phyloP scores from a whole-genome alignment of 106 monocot species.

The Apostasia shenzhenica region DNA sequence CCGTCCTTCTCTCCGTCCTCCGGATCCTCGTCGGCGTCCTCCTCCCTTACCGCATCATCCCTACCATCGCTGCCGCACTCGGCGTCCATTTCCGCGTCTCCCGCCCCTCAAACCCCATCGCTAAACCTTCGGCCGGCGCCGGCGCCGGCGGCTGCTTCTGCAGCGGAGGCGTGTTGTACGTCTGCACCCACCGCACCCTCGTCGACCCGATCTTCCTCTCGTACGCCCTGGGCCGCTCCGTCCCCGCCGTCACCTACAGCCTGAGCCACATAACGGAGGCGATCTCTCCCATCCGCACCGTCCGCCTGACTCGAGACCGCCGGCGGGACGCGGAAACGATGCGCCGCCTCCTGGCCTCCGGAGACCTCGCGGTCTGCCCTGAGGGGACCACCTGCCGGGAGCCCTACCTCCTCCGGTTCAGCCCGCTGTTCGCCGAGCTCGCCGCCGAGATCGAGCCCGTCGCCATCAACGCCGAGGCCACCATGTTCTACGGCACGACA shows the following conservation, averaged over 20 bases:
- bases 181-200: slow-evolving; percentile 72
- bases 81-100: slow-evolving; percentile 28
- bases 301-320: slow-evolving; percentile 58
- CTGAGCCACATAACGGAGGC: slow-evolving; percentile 65
- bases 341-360: slow-evolving; percentile 31
- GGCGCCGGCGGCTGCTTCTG: neutral
- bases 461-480: slow-evolving; percentile 19
- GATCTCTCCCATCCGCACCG: slow-evolving; percentile 56
- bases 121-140: neutral
- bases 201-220: slow-evolving; percentile 62
- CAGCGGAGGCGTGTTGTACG: slow-evolving; percentile 30
- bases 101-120: neutral
- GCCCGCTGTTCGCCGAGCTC: slow-evolving; percentile 50
- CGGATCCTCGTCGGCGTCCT: slow-evolving; percentile 29
- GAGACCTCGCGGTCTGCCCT: slow-evolving; percentile 76
- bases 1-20: slow-evolving; percentile 20
- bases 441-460: slow-evolving; percentile 29
- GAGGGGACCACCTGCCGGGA: slow-evolving; percentile 82
- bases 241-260: slow-evolving; percentile 88
- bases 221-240: slow-evolving; percentile 21
- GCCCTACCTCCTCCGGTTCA: slow-evolving; percentile 51
- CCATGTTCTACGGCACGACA: slow-evolving; percentile 49
- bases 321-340: slow-evolving; percentile 38
- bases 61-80: slow-evolving; percentile 12
- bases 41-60: slow-evolving; percentile 36